These are phyloP conservation scores for Pleurotus djamor DNA, from an alignment of 768 basidiomycete genomes.

Conservation along the genomic window DNA sequence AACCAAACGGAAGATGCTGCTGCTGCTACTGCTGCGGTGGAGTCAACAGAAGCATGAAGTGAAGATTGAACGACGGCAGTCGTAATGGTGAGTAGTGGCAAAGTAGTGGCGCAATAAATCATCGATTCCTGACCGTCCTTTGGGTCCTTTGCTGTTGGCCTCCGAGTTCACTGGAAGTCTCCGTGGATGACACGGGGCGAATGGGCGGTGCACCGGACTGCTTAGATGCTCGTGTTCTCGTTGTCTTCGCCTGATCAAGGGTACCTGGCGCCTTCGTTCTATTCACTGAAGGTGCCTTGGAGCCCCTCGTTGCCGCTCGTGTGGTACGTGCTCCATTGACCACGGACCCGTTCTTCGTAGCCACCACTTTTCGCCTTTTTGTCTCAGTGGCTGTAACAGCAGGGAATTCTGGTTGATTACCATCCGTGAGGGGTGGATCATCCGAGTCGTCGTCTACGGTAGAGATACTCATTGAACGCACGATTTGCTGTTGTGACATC, in stretches of 20 bases:
- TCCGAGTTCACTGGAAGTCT: not conserved
- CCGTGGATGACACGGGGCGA: not conserved
- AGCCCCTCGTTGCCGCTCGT: not conserved
- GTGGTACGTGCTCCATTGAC: not conserved
- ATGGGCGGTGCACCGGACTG: not conserved
- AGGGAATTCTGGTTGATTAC: too few relatives aligned
- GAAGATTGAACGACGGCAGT: too few relatives aligned
- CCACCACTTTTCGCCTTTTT: conserved; percentile 6
- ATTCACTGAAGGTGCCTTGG: not conserved
- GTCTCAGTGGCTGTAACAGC: not conserved
- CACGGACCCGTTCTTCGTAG: not conserved
- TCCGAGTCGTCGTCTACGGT: conserved; percentile 7
- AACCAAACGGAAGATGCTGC: not conserved
- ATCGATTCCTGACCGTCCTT: conserved; percentile 1
- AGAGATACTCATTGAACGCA: conserved; percentile 1
- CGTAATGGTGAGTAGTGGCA: too few relatives aligned
- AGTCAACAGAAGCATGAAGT: not conserved
- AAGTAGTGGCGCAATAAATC: not conserved
- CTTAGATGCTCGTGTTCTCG: conserved; percentile 1
- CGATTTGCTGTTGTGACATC: conserved; percentile 6
- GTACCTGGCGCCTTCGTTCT: not conserved
- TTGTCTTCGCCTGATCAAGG: not conserved
- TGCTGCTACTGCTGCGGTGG: not conserved
- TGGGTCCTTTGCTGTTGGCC: not conserved
- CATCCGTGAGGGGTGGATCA: not conserved